phyloP scores from a whole-genome alignment of 208 protist species.

The Tritrichomonas foetus region DNA sequence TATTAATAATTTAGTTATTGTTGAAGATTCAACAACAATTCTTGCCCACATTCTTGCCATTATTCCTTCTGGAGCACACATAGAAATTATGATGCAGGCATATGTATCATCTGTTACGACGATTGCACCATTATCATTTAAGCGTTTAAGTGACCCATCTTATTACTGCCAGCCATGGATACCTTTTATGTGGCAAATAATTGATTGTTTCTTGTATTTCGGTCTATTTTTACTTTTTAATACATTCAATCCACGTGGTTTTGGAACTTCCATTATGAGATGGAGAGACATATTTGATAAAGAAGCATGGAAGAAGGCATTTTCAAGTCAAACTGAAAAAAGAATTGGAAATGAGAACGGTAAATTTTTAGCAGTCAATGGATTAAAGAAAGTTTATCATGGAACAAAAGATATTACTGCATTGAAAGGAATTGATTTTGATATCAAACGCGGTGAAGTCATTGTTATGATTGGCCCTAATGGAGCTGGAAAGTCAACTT shows the following conservation, averaged over 20 bases:
- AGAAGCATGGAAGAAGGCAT: neutral
- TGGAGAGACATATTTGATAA: neutral
- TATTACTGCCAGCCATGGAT: neutral
- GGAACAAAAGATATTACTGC: neutral
- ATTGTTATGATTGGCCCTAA: neutral
- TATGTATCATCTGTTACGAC: neutral
- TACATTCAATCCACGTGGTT: neutral
- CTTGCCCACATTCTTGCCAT: neutral
- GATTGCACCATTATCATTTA: neutral
- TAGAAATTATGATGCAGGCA: neutral
- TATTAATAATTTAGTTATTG: neutral
- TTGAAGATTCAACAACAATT: too few species aligned
- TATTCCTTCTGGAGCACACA: neutral
- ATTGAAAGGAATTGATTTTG: neutral
- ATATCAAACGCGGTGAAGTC: neutral
- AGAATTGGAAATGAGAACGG: neutral
- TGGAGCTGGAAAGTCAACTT: neutral
- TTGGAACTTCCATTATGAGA: neutral
- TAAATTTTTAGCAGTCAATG: neutral
- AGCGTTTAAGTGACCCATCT: neutral
- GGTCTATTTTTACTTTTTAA: neutral
- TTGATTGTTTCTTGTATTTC: neutral
- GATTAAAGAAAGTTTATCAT: neutral
- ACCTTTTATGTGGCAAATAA: neutral
- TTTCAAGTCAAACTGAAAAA: too few species aligned